A percentile compares a stretch with the other conserved stretches of the same genome.
Conservation (phyloP, 2,329 filamentous ascomycete species). For the Zymoseptoria brevis region DNA sequence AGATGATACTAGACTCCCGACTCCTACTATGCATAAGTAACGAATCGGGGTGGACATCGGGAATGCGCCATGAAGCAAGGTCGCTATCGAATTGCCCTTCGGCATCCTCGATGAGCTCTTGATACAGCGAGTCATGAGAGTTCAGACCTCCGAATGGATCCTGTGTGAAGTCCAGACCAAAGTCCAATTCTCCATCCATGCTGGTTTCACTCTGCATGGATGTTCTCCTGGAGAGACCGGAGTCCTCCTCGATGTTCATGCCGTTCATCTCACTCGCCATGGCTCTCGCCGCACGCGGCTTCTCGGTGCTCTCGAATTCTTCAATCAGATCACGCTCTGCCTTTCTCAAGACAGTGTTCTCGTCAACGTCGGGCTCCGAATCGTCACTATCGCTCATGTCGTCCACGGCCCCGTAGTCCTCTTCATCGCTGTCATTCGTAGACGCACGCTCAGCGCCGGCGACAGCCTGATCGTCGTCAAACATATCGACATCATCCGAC, state of each 20-base stretch:
- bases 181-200: constrained; percentile 8
- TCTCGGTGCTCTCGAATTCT: constrained; percentile 23
- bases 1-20: constrained; percentile 9
- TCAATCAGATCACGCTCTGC: constrained; percentile 23
- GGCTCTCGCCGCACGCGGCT: constrained; percentile 13
- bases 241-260: constrained; percentile 9
- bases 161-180: constrained; percentile 19
- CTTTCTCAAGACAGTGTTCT: constrained; percentile 17
- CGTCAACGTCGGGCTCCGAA: constrained; percentile 20
- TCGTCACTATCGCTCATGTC: constrained; percentile 26
- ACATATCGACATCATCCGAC: constrained; percentile 2
- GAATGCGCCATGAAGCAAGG: constrained; percentile 21
- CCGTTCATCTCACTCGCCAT: constrained; percentile 20
- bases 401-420: constrained; percentile 27
- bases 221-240: constrained; percentile 17
- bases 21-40: neutral
- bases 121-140: constrained; percentile 17
- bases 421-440: constrained; percentile 17
- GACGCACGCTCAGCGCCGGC: constrained; percentile 9
- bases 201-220: constrained; percentile 19
- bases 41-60: constrained; percentile 12
- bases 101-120: constrained; percentile 24
- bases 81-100: constrained; percentile 15
- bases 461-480: constrained; percentile 12
- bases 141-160: constrained; percentile 25